Evolutionary conservation across 495 filamentous ascomycete genomes (phyloP), one percentile per base, ranked within the genome.

Genomic region (Penicillium parvum): DNA sequence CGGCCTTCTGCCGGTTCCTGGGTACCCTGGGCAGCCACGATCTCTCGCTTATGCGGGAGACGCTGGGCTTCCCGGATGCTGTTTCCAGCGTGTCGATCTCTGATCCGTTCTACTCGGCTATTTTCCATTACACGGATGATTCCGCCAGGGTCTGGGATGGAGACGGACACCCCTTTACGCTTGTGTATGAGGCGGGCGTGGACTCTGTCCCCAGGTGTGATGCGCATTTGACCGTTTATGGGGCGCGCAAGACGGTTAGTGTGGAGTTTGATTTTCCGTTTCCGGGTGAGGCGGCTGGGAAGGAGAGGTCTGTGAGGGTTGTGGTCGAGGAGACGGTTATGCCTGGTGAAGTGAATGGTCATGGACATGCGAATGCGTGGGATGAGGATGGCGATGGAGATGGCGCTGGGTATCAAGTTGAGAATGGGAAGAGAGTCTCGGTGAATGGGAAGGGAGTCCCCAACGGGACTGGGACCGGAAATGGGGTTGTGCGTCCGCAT

Each of bases 171-270:
- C 57, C 58, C 4, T 83, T 78, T 37, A 64, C 73, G 1, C 60
- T 76, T 7, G 61, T 68, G n/a, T 83, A 78, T 41, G 78, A 82
- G 49, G 69, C 63, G 1, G 77, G 79, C 2, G 65, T 78, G 21
- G 67, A 80, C 43, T 49, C 53, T 3, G 68, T 83, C 2, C 74
- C 78, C 4, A 44, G 67, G 0, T 79, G 78, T 38, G 79, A 83
- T 49, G 73, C 79, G 0, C 75, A 78, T 53, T 37, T 83, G 2
- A 71, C 68, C 7, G 60, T 82, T 1, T 81, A 78, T 45, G 67
- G 68, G 3, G 50, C 63, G 30, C 55, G 55, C 3, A 82, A 81
- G 62, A 66, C 64, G 0, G 36, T 70, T 6, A 64, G 45, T 11
- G 52, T 82, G 3, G 35, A 68, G 25, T 81, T 77, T 49, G 66